These are phyloP conservation scores for Colletotrichum sp. DNA, from an alignment of 2,329 filamentous ascomycete genomes.

Conservation along the genomic window DNA sequence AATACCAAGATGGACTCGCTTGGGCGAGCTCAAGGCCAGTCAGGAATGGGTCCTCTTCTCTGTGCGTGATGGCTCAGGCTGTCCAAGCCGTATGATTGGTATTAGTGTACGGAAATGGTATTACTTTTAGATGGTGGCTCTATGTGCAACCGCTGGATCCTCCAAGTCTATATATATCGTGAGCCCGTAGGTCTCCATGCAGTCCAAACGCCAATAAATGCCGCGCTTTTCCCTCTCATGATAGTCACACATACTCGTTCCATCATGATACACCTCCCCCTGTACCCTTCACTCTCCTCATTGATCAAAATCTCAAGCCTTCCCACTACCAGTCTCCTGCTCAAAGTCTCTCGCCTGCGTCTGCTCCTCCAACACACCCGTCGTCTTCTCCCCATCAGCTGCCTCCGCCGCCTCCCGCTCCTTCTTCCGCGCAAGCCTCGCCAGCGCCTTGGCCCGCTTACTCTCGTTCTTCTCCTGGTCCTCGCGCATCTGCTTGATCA, in stretches of 20 bases:
- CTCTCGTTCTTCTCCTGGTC: conserved; percentile 45
- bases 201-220: background rate
- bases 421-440: conserved; percentile 27
- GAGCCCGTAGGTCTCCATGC: background rate
- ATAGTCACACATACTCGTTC: background rate
- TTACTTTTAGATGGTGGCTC: background rate
- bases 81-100: background rate
- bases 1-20: background rate
- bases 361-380: background rate
- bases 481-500: conserved; percentile 49
- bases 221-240: background rate
- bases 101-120: background rate
- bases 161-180: background rate
- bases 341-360: background rate
- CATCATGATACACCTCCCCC: background rate
- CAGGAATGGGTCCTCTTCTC: background rate
- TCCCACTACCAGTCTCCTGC: background rate
- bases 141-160: background rate
- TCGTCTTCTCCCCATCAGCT: background rate
- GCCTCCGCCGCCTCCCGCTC: conserved; percentile 8
- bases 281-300: background rate
- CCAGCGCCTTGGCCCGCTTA: conserved; percentile 32
- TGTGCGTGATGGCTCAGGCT: background rate
- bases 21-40: background rate
- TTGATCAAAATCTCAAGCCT: background rate